phyloP scores from a whole-genome alignment of 371 early-diverging fungal genomes.

The Capillidium heterosporum region DNA sequence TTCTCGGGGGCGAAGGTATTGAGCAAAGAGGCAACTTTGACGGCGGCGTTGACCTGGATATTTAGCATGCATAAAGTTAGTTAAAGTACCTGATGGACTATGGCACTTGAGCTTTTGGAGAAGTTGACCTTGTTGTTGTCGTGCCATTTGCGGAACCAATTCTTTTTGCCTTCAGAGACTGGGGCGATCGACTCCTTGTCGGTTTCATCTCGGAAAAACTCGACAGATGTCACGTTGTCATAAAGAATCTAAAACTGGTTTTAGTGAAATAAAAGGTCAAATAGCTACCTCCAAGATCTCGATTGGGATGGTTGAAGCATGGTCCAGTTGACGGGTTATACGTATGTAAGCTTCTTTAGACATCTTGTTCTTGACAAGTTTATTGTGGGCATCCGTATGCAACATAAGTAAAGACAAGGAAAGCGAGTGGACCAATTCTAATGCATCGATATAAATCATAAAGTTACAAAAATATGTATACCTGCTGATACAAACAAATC shows the following conservation, averaged over 20 bases:
- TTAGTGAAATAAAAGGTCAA: background rate
- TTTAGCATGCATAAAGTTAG: background rate
- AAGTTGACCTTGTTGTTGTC: background rate
- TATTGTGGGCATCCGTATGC: slow-evolving; percentile 87
- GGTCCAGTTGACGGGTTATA: slow-evolving; percentile 43
- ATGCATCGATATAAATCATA: background rate
- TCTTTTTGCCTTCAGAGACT: background rate
- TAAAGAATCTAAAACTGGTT: slow-evolving; percentile 26
- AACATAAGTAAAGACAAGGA: slow-evolving; percentile 73
- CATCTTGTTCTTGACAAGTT: slow-evolving; percentile 66
- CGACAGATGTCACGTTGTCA: slow-evolving; percentile 46
- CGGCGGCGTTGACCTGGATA: background rate
- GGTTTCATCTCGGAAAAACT: slow-evolving; percentile 21
- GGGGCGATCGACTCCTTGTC: background rate
- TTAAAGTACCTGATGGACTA: background rate
- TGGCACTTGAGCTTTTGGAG: background rate
- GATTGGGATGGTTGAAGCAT: slow-evolving; percentile 37
- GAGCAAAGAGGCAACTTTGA: slow-evolving; percentile 5
- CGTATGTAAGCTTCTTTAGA: slow-evolving; percentile 62
- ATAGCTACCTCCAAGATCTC: slow-evolving; percentile 43
- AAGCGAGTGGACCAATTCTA: slow-evolving; percentile 59
- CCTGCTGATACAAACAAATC: slow-evolving; percentile 39
- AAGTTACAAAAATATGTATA: slow-evolving; percentile 9
- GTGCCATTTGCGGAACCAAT: background rate
- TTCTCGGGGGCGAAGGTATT: background rate